Base-by-base conservation (phyloP, 768 basidiomycete species). In the Mycena galericulata region DNA sequence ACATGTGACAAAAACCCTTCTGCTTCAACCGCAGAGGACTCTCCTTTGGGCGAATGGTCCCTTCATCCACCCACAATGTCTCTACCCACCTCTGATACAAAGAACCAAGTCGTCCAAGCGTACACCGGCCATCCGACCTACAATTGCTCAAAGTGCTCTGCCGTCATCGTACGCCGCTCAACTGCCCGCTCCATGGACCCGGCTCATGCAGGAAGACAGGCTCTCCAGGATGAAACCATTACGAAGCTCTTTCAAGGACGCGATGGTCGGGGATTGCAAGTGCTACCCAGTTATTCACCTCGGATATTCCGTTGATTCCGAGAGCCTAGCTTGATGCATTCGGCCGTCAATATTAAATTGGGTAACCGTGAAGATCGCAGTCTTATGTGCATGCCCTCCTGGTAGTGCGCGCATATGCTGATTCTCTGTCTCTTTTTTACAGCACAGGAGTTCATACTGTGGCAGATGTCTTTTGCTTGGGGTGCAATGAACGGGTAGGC, bases 391-490 rank as follows among this genome's bases (percentile, higher is more conserved):
- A 80, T 73, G 18, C 40, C 24, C 24, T 9, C 47, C 17, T 14
- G 18, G 56, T 8, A 43, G 27, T 67, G 15, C 46, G 18, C 30
- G 7, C 61, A 64, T 49, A 29, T 59, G 54, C 60, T 68, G 32
- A 62, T 30, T 45, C 50, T 68, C 14, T n/a, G n/a, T n/a, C n/a
- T n/a, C n/a, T n/a, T 17, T 56, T 38, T 20, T 69, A 20, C 65
- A 94, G 93, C 62, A 95, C 93, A 9, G 93, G 93, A 6, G 86
- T 92, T 5, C 92, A 95, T 70, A 90, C 90, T 1, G 94, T 95
- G 9, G 91, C 92, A 15, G 94, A 95, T 75, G 87, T 90, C 1
- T 94, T 88, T 75, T 95, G 94, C 74, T 58, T 92, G 34, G 92
- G 92, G 0, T 95, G 94, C 79, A 89, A 90, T 63, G 92, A 92